Base-by-base conservation (phyloP, 2,329 filamentous ascomycete genomes). In the Epichloe gansuensis region DNA sequence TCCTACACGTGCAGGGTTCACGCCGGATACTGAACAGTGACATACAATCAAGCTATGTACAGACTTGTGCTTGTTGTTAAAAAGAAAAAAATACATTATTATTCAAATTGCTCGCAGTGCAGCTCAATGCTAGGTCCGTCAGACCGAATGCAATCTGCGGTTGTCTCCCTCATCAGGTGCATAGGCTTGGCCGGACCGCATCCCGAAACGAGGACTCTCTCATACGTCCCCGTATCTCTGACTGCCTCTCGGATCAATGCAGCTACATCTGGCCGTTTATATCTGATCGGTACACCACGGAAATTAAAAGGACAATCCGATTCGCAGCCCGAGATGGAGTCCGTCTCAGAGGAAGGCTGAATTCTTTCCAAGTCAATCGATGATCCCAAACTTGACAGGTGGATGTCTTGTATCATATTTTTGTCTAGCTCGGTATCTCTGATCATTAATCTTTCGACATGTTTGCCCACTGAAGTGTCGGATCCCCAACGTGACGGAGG, bases 31-130 rank as follows among this genome's bases (percentile, higher is more conserved):
- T 25, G 5, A 25, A 5, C 23, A 25, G 5, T 25, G 23, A 25
- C 23, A 25, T 25, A 1, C 1, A 4, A 25, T 25, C 23, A 25
- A 25, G 23, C 23, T 4, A 25, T 25, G 23, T 4, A 25, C 23
- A 25, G 23, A 25, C 23, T 25, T 25, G 23, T 25, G 23, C 23
- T 25, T 25, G 23, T 4, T 17, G 3, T 8, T 17, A 2, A 15
- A 42, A 21, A 21, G 2, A 8, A 15, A 42, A 21, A n/a, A 17
- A 13, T n/a, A 12, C 28, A 25, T 62, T 56, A 73, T 70, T 71
- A 73, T 5, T 67, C 71, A 60, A 75, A 75, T 44, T 71, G 64
- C 61, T 77, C 75, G 50, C 70, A 72, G 62, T 77, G 73, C 13
- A 77, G 61, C 56, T 75, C 73, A 3, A 77, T 62, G 28, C 68